These are phyloP conservation scores for Arthrobotrys megalospora DNA, from an alignment of 2,329 filamentous ascomycete species.

Conservation along the genomic window DNA sequence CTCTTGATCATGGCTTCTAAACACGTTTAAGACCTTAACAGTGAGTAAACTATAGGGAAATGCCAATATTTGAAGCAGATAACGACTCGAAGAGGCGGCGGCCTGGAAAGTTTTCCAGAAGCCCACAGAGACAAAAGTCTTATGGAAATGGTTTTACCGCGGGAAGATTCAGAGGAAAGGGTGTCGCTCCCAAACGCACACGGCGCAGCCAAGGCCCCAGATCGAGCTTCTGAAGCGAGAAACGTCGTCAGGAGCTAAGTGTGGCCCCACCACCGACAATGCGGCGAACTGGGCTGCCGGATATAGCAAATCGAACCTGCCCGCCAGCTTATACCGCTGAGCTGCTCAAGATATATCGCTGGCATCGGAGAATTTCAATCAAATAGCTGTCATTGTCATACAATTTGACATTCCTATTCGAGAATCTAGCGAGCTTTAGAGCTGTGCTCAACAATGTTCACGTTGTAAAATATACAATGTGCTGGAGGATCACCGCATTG, in stretches of 20 bases:
- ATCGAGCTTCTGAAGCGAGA: constrained; percentile 61
- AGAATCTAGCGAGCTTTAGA: constrained; percentile 26
- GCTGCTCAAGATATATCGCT: constrained; percentile 20
- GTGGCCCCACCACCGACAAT: constrained; percentile 57
- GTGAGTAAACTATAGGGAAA: constrained; percentile 33
- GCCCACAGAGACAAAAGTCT: constrained; percentile 16
- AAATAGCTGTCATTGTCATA: constrained; percentile 23
- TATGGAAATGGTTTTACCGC: constrained; percentile 38
- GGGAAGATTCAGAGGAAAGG: constrained; percentile 50
- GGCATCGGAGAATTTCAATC: constrained; percentile 37
- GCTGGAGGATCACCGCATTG: not conserved
- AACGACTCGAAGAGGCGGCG: constrained; percentile 38
- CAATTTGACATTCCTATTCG: constrained; percentile 37
- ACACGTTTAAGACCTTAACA: constrained; percentile 38
- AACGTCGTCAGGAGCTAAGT: constrained; percentile 61
- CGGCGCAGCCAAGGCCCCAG: constrained; percentile 60
- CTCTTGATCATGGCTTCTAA: constrained; percentile 33
- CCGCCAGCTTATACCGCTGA: constrained; percentile 7
- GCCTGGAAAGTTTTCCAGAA: constrained; percentile 34
- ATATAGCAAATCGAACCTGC: constrained; percentile 42
- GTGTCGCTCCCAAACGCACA: constrained; percentile 57
- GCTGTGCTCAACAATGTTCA: not conserved
- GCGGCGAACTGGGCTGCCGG: constrained; percentile 52
- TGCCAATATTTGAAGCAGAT: constrained; percentile 49
- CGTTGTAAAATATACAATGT: constrained; percentile 2